Conservation (phyloP, 1,139 yeast species). For the Taiozyma onychis region DNA sequence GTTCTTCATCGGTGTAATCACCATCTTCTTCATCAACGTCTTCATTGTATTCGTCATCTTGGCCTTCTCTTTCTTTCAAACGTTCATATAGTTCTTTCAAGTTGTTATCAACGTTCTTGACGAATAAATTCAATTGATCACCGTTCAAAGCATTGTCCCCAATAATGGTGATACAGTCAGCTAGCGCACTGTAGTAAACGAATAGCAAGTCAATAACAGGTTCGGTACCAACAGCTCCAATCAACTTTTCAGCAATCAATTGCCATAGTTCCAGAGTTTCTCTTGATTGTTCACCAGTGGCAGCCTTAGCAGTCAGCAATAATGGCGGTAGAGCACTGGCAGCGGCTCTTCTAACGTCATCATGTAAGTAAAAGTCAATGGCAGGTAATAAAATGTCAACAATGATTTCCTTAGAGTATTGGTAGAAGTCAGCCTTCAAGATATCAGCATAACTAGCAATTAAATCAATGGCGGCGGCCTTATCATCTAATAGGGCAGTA, state of each 20-base stretch:
- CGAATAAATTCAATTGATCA: slow-evolving; percentile 52
- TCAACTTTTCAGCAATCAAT: slow-evolving; percentile 60
- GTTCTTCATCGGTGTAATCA: slow-evolving; percentile 85
- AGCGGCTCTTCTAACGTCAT: slow-evolving; percentile 89
- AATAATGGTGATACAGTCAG: slow-evolving; percentile 60
- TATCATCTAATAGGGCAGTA: slow-evolving; percentile 87
- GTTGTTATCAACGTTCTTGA: slow-evolving; percentile 55
- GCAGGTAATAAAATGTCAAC: slow-evolving; percentile 83
- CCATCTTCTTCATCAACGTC: slow-evolving; percentile 72
- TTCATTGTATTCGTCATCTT: slow-evolving; percentile 53
- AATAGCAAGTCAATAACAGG: slow-evolving; percentile 82
- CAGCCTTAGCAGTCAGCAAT: slow-evolving; percentile 60
- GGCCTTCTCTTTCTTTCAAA: slow-evolving; percentile 63
- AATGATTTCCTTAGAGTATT: slow-evolving; percentile 76
- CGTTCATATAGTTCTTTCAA: slow-evolving; percentile 67
- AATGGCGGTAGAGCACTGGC: slow-evolving; percentile 80
- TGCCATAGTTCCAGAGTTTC: slow-evolving; percentile 70
- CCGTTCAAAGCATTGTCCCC: slow-evolving; percentile 56
- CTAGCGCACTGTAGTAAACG: slow-evolving; percentile 69
- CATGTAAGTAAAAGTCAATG: slow-evolving; percentile 84
- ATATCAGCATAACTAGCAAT: slow-evolving; percentile 84
- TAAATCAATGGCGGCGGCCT: slow-evolving; percentile 86
- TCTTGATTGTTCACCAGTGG: slow-evolving; percentile 49
- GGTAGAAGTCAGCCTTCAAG: slow-evolving; percentile 75
- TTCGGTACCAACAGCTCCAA: slow-evolving; percentile 65